phyloP scores from a whole-genome alignment of 306 rosid species.

The Dryas alaskensis region DNA sequence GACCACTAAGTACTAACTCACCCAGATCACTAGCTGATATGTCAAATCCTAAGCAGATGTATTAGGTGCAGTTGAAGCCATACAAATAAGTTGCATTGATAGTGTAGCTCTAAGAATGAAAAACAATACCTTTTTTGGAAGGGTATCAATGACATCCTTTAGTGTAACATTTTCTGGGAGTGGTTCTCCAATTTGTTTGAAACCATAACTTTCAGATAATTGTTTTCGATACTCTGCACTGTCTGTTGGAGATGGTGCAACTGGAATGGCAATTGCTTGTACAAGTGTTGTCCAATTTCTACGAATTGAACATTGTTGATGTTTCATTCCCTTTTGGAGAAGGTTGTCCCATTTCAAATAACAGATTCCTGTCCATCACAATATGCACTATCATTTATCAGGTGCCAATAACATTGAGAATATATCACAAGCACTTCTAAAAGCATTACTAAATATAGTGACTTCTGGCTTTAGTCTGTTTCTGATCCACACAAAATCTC shows the following conservation, averaged over 20 bases:
- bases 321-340: slow-evolving; percentile 39
- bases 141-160: slow-evolving; percentile 68
- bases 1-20: slow-evolving; percentile 2
- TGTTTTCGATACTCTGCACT: slow-evolving; percentile 59
- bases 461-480: background rate
- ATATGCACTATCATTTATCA: slow-evolving; percentile 25
- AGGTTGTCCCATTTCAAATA: slow-evolving; percentile 39
- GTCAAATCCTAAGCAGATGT: slow-evolving; percentile 9
- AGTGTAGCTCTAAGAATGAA: background rate
- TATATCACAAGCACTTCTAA: background rate
- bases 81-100: slow-evolving; percentile 10
- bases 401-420: slow-evolving; percentile 10
- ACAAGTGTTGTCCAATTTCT: slow-evolving; percentile 41
- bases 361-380: slow-evolving; percentile 43
- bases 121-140: slow-evolving; percentile 72
- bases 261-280: slow-evolving; percentile 76
- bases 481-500: background rate
- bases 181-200: slow-evolving; percentile 70
- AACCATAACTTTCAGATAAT: slow-evolving; percentile 76
- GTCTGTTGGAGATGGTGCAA: slow-evolving; percentile 51
- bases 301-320: slow-evolving; percentile 27
- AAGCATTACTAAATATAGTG: background rate
- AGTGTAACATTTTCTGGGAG: slow-evolving; percentile 70
- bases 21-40: slow-evolving; percentile 5
- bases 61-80: background rate